Base-by-base conservation (phyloP, 2,329 filamentous ascomycete genomes). In the Aspergillus terreus region DNA sequence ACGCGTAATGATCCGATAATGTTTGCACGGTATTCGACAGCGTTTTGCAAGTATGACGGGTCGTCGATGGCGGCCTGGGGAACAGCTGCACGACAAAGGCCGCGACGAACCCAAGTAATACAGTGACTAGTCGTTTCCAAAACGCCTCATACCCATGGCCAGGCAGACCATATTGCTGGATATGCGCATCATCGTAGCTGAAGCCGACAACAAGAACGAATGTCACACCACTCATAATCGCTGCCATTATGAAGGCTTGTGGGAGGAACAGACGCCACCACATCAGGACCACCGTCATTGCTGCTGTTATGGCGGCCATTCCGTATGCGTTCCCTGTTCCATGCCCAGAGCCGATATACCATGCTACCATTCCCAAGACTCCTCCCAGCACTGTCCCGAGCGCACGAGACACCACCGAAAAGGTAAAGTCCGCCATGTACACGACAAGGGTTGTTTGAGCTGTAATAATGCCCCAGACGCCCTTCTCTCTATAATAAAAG, bases 401-500 rank as follows among this genome's bases (percentile, higher is more conserved):
- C 0, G 63, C 58, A 19, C 78, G 69, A 1, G 69, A 63, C 0
- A 78, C 41, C 5, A 80, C 55, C 0, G 75, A 76, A 45, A 76
- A 76, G 0, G 71, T 73, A 38, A 81, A 80, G 47, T 81, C 78
- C 0, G 76, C 72, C 67, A 79, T 73, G 56, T 80, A 81, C 9
- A 76, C 65, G 1, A 80, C 65, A 2, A 81, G 55, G 1, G 69
- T 71, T 0, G 75, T 77, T 56, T 81, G 78, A 0, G 71, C 78
- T 62, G 77, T 81, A 40, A 81, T 79, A 7, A 80, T 61, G 0
- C 68, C 76, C 78, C 78, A 81, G 0, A 81, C 64, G 0, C 78
- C 77, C 57, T 78, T 79, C 50, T 80, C 72, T 2, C 77, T 71
- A 46, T 78, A 80, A 55, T 73, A 80, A 58, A 81, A 81, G 1